Evolutionary conservation across 2,329 filamentous ascomycete genomes (phyloP), one percentile per base, ranked within the genome.

Genomic region (Boeremia lycopersici): DNA sequence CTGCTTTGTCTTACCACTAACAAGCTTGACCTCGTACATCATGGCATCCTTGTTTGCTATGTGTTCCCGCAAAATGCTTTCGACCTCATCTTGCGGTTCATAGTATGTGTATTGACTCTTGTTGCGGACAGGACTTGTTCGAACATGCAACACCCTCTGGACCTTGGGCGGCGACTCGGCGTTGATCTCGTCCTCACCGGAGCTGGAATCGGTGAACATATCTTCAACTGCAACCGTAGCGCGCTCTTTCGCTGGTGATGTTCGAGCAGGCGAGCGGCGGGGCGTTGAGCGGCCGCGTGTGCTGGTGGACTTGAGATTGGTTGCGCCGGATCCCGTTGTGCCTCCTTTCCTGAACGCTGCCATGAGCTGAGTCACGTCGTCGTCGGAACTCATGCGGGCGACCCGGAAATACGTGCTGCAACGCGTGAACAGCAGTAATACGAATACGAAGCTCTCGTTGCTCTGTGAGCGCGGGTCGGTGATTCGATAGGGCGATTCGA

Each of bases 21-120:
- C 70, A 30, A 81, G 74, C 53, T 72, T 69, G 13, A 81, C 77
- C 49, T 75, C 64, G 50, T 79, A 82, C 9, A 67, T 54, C 30
- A 78, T 46, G 2, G 67, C 64, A 15, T 73, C 70, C 4, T 73
- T 72, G 4, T 60, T 63, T 12, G 63, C 58, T 8, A 68, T 63
- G 38, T 64, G 62, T 57, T 79, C 76, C 15, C 70, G 64, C n/a
- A 80, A 13, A 1, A 82, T 72, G 10, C 67, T 65, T n/a, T 70
- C 67, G 1, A 81, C 75, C 13, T 67, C 61, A 23, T 73, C 65
- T 17, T 61, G 53, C 5, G 68, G 70, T 36, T 71, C 65, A 23
- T 69, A 69, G 43, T 69, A 71, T 4, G 48, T 68, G 40, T 76
- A 78, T 23, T 75, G 74, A 5, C 70, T 48, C 13, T 50, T 62